Evolutionary conservation across 2,329 filamentous ascomycete species (phyloP).

Genomic region (Colletotrichum aenigma): DNA sequence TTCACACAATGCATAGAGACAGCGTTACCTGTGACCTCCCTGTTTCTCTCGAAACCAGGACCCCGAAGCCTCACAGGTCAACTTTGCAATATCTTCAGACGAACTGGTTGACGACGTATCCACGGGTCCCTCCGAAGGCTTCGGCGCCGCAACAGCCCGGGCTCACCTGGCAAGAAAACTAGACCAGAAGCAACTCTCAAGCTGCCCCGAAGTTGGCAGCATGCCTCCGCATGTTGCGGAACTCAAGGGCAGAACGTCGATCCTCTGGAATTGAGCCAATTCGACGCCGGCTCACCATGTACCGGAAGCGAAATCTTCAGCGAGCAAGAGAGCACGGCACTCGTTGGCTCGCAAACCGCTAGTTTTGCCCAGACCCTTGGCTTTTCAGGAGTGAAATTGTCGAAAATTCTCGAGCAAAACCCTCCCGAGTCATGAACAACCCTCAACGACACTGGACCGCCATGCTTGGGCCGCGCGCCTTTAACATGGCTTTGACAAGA

Average conservation of each 20-base stretch:
- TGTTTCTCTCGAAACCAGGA: background rate
- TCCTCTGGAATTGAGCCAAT: background rate
- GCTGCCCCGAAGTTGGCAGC: background rate
- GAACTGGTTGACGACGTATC: background rate
- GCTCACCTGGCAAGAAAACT: background rate
- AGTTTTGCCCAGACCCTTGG: background rate
- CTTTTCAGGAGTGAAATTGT: background rate
- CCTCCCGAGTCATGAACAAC: background rate
- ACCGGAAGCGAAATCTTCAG: background rate
- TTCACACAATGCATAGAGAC: background rate
- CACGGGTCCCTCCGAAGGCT: background rate
- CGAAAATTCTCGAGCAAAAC: background rate
- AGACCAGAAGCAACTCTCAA: background rate
- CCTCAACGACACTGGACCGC: background rate
- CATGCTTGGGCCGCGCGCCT: background rate
- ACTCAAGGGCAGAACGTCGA: background rate
- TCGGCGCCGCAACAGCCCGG: background rate
- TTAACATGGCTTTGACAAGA: background rate
- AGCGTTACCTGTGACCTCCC: background rate
- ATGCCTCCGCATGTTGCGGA: background rate
- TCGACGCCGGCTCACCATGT: background rate
- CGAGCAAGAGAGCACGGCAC: background rate
- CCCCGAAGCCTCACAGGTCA: background rate
- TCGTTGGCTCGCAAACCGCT: background rate
- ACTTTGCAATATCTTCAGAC: background rate